A percentile compares a stretch with the other conserved stretches of the same genome.
Conservation (phyloP, 805 yeast genomes). For the Lipomyces yamadae region DNA sequence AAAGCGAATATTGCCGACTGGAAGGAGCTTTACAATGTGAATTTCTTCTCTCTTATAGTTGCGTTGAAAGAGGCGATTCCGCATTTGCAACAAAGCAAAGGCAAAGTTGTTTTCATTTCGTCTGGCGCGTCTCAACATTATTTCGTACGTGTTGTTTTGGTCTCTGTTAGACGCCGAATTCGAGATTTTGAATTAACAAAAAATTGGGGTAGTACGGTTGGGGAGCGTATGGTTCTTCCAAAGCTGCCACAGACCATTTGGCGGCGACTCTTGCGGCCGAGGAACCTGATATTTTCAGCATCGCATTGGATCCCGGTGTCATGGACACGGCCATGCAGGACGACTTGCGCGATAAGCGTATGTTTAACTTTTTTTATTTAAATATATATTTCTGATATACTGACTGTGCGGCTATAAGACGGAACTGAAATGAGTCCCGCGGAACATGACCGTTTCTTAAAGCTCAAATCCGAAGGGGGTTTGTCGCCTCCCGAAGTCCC, state of each 20-base stretch:
- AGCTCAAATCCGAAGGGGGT: conserved; percentile 60
- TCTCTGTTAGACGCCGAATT: conserved; percentile 10
- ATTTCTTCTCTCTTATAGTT: conserved; percentile 74
- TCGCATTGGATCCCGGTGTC: conserved; percentile 92
- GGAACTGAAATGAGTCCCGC: conserved; percentile 64
- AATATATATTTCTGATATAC: neutral
- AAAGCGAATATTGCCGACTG: conserved; percentile 62
- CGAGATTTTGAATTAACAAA: neutral
- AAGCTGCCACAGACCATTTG: conserved; percentile 87
- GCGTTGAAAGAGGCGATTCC: conserved; percentile 55
- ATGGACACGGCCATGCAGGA: conserved; percentile 90
- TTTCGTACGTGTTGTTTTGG: conserved; percentile 44
- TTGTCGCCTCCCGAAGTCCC: conserved; percentile 74
- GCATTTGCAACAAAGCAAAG: conserved; percentile 58
- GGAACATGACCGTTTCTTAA: conserved; percentile 64
- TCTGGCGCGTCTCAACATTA: conserved; percentile 81
- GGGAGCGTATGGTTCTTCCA: conserved; percentile 91
- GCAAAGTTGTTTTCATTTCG: conserved; percentile 77
- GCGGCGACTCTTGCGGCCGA: conserved; percentile 70
- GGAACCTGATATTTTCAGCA: conserved; percentile 60
- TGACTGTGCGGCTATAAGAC: conserved; percentile 39
- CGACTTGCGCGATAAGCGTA: conserved; percentile 67
- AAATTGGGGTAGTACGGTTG: conserved; percentile 59
- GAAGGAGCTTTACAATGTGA: conserved; percentile 71
- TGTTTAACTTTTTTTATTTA: conserved; percentile 16